Conservation (phyloP, 2,329 filamentous ascomycete species). For the Alternaria gansuensis region DNA sequence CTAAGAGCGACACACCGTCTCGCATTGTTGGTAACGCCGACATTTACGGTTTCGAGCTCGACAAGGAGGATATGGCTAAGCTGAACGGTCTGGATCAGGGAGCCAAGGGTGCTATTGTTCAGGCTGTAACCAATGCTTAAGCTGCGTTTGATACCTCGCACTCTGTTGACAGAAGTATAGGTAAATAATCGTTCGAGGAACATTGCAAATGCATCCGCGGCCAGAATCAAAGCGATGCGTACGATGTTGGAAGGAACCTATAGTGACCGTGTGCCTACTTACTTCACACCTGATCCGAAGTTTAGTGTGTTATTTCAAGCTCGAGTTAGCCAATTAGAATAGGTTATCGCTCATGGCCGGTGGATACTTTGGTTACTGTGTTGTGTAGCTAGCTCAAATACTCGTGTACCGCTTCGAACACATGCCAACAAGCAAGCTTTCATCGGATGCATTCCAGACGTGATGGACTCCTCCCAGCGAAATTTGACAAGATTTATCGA, state of each 20-base stretch:
- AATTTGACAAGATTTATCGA: background rate
- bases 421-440: background rate
- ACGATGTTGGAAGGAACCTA: background rate
- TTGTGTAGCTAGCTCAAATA: background rate
- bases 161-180: background rate
- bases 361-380: background rate
- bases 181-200: background rate
- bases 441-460: background rate
- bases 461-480: background rate
- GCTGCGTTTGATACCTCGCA: background rate
- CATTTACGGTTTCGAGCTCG: constrained; percentile 50
- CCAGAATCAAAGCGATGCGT: background rate
- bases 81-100: constrained; percentile 50
- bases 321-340: background rate
- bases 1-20: constrained; percentile 52
- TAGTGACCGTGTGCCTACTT: fast-evolving
- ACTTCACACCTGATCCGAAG: background rate
- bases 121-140: constrained; percentile 31
- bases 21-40: constrained; percentile 50
- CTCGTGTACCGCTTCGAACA: background rate
- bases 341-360: background rate
- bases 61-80: constrained; percentile 46
- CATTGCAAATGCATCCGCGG: background rate
- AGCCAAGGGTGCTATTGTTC: constrained; percentile 46
- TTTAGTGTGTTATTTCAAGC: background rate